Conservation (phyloP, 2,329 filamentous ascomycete species). For the Dactylellina cionopaga region DNA sequence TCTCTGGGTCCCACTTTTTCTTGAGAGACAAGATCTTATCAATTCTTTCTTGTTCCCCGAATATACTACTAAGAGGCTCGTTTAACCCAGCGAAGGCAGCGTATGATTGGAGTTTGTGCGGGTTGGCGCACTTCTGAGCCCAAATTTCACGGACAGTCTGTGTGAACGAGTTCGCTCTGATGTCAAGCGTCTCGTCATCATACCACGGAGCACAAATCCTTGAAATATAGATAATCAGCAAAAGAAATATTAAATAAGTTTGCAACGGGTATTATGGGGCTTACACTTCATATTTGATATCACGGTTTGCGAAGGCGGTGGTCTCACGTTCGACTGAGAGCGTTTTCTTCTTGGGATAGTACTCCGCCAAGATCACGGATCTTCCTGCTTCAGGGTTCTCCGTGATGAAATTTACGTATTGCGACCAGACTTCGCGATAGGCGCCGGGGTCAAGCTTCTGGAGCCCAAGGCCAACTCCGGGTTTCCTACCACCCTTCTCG, state of each 20-base stretch:
- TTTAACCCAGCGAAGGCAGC: slow-evolving; percentile 33
- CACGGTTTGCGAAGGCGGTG: slow-evolving; percentile 20
- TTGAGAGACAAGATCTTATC: slow-evolving; percentile 56
- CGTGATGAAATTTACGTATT: slow-evolving; percentile 33
- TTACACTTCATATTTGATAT: slow-evolving; percentile 41
- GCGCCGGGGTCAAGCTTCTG: slow-evolving; percentile 22
- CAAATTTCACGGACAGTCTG: slow-evolving; percentile 30
- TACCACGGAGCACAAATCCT: slow-evolving; percentile 47
- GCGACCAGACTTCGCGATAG: slow-evolving; percentile 29
- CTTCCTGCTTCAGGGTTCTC: slow-evolving; percentile 38
- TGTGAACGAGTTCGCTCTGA: slow-evolving; percentile 22
- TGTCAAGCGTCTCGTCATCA: slow-evolving; percentile 27
- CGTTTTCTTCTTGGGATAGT: slow-evolving; percentile 28
- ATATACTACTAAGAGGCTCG: slow-evolving; percentile 37
- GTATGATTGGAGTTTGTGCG: slow-evolving; percentile 22
- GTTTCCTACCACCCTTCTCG: slow-evolving; percentile 31
- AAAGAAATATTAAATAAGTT: background rate
- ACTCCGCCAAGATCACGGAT: slow-evolving; percentile 22
- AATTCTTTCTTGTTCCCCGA: slow-evolving; percentile 42
- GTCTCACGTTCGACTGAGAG: background rate
- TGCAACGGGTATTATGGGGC: background rate
- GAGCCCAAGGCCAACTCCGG: slow-evolving; percentile 29
- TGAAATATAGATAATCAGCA: background rate
- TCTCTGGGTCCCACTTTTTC: slow-evolving; percentile 56
- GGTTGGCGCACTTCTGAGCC: slow-evolving; percentile 30